These are phyloP conservation scores for Mayamaea pseudoterrestris DNA, from an alignment of 108 stramenopile species.

Conservation along the genomic window DNA sequence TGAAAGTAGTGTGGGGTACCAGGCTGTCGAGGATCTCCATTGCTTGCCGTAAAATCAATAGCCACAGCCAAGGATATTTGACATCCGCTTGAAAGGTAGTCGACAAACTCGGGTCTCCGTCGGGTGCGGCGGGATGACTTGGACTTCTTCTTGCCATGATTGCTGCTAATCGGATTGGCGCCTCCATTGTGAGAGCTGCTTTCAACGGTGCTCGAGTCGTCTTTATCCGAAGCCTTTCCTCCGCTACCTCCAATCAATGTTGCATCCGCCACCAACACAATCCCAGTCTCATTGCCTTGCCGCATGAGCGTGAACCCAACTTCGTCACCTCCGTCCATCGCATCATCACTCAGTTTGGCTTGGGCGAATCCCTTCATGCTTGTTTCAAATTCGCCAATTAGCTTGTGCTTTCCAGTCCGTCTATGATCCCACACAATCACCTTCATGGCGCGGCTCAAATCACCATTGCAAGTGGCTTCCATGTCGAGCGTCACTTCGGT, in stretches of 20 bases:
- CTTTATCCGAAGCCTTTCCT: not conserved
- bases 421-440: conserved; percentile 60
- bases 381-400: conserved; percentile 66
- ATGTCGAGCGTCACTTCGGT: conserved; percentile 45
- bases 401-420: conserved; percentile 49
- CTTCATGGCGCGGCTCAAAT: conserved; percentile 53
- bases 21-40: conserved; percentile 72
- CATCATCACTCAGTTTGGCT: conserved; percentile 16
- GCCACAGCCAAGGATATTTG: conserved; percentile 72
- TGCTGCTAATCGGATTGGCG: not conserved
- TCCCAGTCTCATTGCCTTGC: conserved; percentile 17
- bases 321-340: conserved; percentile 5
- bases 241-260: conserved; percentile 6
- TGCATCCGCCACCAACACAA: conserved; percentile 22
- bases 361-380: conserved; percentile 27
- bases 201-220: not conserved
- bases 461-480: conserved; percentile 65
- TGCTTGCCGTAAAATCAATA: conserved; percentile 89
- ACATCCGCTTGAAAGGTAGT: conserved; percentile 65
- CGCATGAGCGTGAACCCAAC: conserved; percentile 13
- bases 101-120: conserved; percentile 41
- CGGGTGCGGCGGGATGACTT: not conserved
- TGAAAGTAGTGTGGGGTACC: conserved; percentile 75
- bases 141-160: not conserved
- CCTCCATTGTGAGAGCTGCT: not conserved